Conservation (phyloP, 805 yeast genomes). For the Metschnikowia hibisci region DNA sequence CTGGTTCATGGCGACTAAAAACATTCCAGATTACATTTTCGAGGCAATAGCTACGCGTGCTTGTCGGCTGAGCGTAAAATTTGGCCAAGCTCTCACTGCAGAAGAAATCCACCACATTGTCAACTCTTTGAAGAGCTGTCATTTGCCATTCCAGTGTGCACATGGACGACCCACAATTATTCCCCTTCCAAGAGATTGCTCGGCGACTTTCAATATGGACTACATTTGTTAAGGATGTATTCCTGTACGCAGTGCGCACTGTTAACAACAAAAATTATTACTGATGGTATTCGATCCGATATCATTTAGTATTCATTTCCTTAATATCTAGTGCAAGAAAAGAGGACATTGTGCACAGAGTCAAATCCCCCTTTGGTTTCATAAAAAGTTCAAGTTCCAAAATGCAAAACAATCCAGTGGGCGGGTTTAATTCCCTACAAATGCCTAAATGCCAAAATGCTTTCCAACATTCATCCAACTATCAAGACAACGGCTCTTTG, state of each 20-base stretch:
- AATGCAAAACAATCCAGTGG: constrained; percentile 11
- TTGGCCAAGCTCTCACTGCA: constrained; percentile 52
- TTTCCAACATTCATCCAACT: neutral
- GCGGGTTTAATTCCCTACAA: constrained; percentile 8
- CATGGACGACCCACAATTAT: constrained; percentile 78
- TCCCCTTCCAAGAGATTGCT: constrained; percentile 36
- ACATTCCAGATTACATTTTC: constrained; percentile 48
- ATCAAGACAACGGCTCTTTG: neutral
- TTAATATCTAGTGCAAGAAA: constrained; percentile 8
- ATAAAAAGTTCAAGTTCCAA: constrained; percentile 13
- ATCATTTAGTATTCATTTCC: constrained; percentile 6
- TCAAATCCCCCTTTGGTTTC: constrained; percentile 4
- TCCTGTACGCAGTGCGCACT: constrained; percentile 1
- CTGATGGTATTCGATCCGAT: neutral
- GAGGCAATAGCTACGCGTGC: constrained; percentile 58
- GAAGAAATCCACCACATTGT: constrained; percentile 46
- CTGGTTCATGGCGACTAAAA: constrained; percentile 22
- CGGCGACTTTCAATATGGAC: neutral
- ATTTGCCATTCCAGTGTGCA: constrained; percentile 73
- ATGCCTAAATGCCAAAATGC: neutral
- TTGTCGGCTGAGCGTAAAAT: constrained; percentile 66
- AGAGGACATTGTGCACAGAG: constrained; percentile 4
- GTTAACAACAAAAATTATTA: neutral
- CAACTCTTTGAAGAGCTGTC: constrained; percentile 42
- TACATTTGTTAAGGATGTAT: neutral